Evolutionary conservation across 345 rosid species (phyloP).

Genomic region (Syzygium grande): DNA sequence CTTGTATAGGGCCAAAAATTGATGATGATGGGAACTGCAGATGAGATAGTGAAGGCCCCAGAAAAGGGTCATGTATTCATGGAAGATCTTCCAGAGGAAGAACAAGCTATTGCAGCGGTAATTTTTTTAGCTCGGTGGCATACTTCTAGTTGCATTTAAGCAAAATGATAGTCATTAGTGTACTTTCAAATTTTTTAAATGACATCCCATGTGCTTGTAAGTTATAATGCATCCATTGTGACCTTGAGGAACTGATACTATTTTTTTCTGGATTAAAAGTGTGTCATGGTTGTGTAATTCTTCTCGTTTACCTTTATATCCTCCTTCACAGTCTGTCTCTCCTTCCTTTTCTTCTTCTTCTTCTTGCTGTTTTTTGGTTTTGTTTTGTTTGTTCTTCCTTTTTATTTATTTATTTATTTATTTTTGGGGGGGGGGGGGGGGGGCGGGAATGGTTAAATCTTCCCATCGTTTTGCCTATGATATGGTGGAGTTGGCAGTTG

Average conservation of each 20-base stretch:
- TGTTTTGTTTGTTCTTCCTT: neutral
- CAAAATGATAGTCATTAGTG: neutral
- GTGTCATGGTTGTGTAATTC: neutral
- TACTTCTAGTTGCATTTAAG: neutral
- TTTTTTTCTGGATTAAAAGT: neutral
- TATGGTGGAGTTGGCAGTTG: neutral
- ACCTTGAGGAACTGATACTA: neutral
- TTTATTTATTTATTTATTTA: neutral
- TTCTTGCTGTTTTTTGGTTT: neutral
- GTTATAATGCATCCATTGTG: neutral
- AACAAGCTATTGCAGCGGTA: conserved; percentile 68
- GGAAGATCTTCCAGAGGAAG: conserved; percentile 98
- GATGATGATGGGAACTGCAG: conserved; percentile 99
- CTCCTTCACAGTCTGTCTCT: neutral
- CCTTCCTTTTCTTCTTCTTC: neutral
- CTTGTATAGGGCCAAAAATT: conserved; percentile 73
- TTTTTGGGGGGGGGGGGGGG: neutral
- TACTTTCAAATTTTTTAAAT: neutral
- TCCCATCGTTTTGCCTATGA: neutral
- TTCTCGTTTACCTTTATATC: neutral
- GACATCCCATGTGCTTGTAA: neutral
- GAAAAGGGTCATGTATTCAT: conserved; percentile 88
- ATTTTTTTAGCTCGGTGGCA: neutral
- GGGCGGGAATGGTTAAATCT: neutral
- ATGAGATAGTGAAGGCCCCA: conserved; percentile 91